Evolutionary conservation across 129 eudicot species (phyloP).

Genomic region (Flaveria brownii): DNA sequence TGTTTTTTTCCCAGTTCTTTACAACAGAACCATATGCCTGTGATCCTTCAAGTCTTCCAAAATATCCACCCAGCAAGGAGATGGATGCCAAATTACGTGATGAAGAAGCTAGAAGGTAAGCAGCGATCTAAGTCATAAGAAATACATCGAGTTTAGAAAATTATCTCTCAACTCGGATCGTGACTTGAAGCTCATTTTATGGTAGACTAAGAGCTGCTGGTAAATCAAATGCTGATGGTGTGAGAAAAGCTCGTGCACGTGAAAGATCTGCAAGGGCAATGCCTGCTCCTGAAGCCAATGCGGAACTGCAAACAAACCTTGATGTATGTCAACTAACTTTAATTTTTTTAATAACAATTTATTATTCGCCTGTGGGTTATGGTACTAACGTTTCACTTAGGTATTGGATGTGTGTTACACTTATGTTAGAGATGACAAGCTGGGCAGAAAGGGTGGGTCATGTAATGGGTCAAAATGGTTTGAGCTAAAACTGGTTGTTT

Average conservation of each 20-base stretch:
- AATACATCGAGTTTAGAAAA: neutral
- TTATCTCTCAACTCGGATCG: neutral
- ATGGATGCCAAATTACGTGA: slow-evolving; percentile 95
- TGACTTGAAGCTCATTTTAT: slow-evolving; percentile 14
- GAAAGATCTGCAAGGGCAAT: slow-evolving; percentile 63
- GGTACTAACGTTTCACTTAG: neutral
- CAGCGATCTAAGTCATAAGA: slow-evolving; percentile 16
- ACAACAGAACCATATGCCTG: slow-evolving; percentile 84
- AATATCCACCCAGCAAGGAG: slow-evolving; percentile 96
- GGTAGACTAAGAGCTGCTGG: slow-evolving; percentile 78
- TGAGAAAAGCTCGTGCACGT: slow-evolving; percentile 57
- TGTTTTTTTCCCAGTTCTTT: slow-evolving; percentile 61
- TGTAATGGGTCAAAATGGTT: slow-evolving; percentile 5
- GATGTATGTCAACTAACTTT: slow-evolving; percentile 56
- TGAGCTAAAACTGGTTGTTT: neutral
- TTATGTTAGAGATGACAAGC: neutral
- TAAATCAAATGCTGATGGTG: slow-evolving; percentile 57
- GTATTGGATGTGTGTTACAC: neutral
- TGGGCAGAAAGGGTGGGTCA: neutral
- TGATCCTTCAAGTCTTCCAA: slow-evolving; percentile 91
- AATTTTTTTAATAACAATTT: neutral
- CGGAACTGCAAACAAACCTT: slow-evolving; percentile 74
- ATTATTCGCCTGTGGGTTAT: neutral
- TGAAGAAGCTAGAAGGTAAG: slow-evolving; percentile 93
- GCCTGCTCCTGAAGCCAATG: slow-evolving; percentile 93